A percentile compares a stretch with the other conserved stretches of the same genome.
Conservation (phyloP, 2,329 filamentous ascomycete genomes). For the Talaromyces sp. region DNA sequence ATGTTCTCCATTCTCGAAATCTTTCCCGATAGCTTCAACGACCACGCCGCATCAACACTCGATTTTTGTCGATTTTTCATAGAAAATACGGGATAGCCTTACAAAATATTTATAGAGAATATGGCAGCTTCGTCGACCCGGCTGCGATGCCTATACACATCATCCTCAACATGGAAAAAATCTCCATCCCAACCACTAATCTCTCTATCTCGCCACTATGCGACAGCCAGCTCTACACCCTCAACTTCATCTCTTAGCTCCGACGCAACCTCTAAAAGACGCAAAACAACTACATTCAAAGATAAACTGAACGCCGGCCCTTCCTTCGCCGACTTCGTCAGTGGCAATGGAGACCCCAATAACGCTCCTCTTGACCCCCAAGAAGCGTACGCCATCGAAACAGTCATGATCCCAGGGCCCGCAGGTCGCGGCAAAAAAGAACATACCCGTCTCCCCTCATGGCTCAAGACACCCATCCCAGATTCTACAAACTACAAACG, state of each 20-base stretch:
- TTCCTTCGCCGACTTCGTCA: conserved; percentile 62
- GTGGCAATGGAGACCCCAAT: conserved; percentile 36
- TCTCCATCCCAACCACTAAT: conserved; percentile 20
- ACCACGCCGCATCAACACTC: background rate
- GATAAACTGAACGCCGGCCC: conserved; percentile 64
- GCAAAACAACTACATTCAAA: conserved; percentile 53
- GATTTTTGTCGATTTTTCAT: background rate
- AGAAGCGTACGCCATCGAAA: conserved; percentile 60
- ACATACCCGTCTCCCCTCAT: conserved; percentile 75
- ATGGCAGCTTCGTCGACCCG: conserved; percentile 31
- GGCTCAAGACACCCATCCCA: conserved; percentile 95
- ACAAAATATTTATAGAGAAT: background rate
- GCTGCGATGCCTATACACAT: conserved; percentile 32
- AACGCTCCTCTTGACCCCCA: conserved; percentile 41
- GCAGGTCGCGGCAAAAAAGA: conserved; percentile 58
- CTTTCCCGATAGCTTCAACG: background rate
- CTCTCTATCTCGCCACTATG: conserved; percentile 32
- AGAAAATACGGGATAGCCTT: background rate
- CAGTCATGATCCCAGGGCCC: conserved; percentile 56
- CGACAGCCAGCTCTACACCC: conserved; percentile 25
- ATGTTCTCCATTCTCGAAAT: conserved; percentile 1
- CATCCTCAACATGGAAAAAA: conserved; percentile 21
- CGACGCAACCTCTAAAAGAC: conserved; percentile 54
- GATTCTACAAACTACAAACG: conserved; percentile 83
- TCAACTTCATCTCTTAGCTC: conserved; percentile 24